phyloP scores from a whole-genome alignment of 2,329 filamentous ascomycete genomes.

The Diaporthe longicolla region DNA sequence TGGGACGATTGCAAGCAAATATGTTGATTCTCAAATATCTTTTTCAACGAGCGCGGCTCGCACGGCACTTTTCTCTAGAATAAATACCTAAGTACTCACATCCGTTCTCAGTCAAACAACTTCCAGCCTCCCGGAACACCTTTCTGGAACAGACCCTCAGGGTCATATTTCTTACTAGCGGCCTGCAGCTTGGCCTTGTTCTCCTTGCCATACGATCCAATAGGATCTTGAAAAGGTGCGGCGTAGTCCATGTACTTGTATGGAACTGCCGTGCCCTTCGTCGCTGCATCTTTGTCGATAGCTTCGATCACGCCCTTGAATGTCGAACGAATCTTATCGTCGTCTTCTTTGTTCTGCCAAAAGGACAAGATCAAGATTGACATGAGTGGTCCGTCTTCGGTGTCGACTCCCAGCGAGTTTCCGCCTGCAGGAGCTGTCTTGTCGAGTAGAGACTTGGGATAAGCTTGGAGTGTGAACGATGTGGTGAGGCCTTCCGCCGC shows the following conservation, averaged over 20 bases:
- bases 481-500: too few species aligned
- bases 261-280: neutral
- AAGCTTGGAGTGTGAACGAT: too few species aligned
- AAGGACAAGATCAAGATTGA: neutral
- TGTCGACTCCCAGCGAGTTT: neutral
- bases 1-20: slow-evolving; percentile 1
- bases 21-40: neutral
- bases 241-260: neutral
- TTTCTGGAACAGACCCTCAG: neutral
- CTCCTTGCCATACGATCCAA: neutral
- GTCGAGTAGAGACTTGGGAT: neutral
- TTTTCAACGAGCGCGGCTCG: neutral
- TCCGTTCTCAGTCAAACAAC: neutral
- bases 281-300: neutral
- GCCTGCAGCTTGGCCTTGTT: neutral
- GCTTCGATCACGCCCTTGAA: neutral
- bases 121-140: neutral
- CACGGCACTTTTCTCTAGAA: too few species aligned
- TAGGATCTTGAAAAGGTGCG: neutral
- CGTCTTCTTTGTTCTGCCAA: neutral
- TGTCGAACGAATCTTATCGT: neutral
- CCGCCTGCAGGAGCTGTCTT: neutral
- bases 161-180: neutral
- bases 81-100: too few species aligned
- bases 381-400: neutral